These are phyloP conservation scores for Allomyces javanicus DNA, from an alignment of 192 early-diverging fungal genomes.

Conservation along the genomic window DNA sequence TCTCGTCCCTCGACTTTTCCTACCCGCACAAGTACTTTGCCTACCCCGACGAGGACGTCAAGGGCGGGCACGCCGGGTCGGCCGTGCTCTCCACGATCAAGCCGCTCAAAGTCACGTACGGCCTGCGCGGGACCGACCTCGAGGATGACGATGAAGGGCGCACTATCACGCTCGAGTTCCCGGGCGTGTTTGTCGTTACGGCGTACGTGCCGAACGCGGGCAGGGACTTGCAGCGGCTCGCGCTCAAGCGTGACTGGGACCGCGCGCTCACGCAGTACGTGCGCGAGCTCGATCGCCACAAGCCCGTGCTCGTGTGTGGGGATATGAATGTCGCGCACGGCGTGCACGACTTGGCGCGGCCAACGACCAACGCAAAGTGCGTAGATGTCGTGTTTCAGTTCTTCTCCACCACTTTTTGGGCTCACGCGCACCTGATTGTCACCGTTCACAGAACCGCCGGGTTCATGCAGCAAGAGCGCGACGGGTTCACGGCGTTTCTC, in stretches of 20 bases:
- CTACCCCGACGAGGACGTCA: no score
- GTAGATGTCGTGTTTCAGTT: neutral
- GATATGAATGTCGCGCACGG: constrained; percentile 76
- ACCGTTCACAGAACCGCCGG: constrained; percentile 38
- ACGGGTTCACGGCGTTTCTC: constrained; percentile 40
- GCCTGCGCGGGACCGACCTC: constrained; percentile 25
- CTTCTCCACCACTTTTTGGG: neutral
- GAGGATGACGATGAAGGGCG: constrained; percentile 39
- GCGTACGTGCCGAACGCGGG: constrained; percentile 71
- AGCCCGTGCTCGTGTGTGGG: constrained; percentile 41
- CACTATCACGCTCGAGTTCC: constrained; percentile 47
- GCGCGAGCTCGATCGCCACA: constrained; percentile 33
- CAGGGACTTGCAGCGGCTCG: constrained; percentile 44
- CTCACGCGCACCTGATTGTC: neutral
- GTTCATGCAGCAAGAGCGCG: constrained; percentile 64
- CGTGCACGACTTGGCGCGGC: constrained; percentile 50
- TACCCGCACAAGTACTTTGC: constrained; percentile 14
- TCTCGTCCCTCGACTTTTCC: no score
- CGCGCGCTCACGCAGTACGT: constrained; percentile 43
- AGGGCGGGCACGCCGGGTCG: constrained; percentile 25
- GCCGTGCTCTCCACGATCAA: constrained; percentile 60
- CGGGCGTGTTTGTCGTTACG: constrained; percentile 37
- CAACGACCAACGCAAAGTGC: constrained; percentile 47
- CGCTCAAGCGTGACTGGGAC: constrained; percentile 42
- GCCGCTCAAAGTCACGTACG: constrained; percentile 38